A percentile compares a stretch with the other conserved stretches of the same genome.
These are phyloP conservation scores for Nicotiana benthamiana DNA, from an alignment of 257 asterid genomes.

Conservation along the genomic window DNA sequence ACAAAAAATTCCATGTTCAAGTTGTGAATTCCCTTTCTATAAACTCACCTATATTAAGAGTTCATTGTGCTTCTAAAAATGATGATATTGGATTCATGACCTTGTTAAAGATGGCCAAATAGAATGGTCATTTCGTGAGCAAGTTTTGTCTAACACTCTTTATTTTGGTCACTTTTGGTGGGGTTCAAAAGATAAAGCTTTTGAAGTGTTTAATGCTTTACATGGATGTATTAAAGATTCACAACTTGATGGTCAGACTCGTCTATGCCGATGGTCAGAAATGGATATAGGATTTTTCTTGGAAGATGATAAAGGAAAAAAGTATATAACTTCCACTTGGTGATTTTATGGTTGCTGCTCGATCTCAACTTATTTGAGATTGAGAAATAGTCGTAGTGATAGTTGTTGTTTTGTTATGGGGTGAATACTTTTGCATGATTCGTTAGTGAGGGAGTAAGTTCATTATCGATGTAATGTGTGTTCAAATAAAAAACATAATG, in stretches of 20 bases:
- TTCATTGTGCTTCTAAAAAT: not conserved
- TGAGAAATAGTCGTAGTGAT: no score
- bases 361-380: no score
- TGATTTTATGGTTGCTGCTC: not conserved
- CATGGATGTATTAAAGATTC: not conserved
- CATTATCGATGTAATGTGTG: not conserved
- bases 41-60: not conserved
- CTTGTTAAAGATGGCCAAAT: not conserved
- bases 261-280: not conserved
- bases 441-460: not conserved
- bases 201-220: not conserved
- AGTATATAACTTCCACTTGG: not conserved
- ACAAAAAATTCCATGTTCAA: not conserved
- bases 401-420: no score
- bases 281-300: not conserved
- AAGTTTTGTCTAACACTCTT: not conserved
- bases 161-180: not conserved
- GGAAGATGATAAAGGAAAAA: not conserved
- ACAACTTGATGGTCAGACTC: not conserved
- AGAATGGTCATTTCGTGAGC: not conserved
- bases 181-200: not conserved
- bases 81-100: not conserved
- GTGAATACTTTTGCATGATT: no score
- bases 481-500: not conserved
- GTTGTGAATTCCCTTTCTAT: not conserved